phyloP scores from a whole-genome alignment of 495 filamentous ascomycete species.

The Hypoxylon lienhwacheense region DNA sequence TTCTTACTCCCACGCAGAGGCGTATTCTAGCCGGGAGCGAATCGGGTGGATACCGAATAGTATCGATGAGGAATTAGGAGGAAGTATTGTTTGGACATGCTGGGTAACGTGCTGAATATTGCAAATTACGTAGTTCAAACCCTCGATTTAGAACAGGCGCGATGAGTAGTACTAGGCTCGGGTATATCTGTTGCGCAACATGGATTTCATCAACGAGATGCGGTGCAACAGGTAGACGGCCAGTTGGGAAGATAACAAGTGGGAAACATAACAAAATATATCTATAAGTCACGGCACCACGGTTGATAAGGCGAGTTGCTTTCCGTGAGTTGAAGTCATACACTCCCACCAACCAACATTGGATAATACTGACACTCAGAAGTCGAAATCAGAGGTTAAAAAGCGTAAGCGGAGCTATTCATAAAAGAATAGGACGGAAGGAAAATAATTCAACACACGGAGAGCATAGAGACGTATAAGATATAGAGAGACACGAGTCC shows the following conservation, averaged over 20 bases:
- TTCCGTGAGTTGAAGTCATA: neutral
- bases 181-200: slow-evolving; percentile 11
- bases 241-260: neutral
- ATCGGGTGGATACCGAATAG: slow-evolving; percentile 7
- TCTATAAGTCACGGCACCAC: neutral
- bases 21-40: neutral
- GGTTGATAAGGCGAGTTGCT: neutral
- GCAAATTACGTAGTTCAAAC: slow-evolving; percentile 2
- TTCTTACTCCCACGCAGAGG: neutral
- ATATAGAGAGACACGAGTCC: no score
- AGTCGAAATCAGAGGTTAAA: neutral
- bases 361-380: neutral
- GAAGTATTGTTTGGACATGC: slow-evolving; percentile 7
- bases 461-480: no score
- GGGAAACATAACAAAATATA: neutral
- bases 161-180: slow-evolving; percentile 1
- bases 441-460: no score
- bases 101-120: slow-evolving; percentile 1
- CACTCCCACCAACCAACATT: neutral
- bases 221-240: neutral
- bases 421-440: no score
- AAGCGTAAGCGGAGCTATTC: no score
- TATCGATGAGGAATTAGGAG: neutral
- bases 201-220: neutral
- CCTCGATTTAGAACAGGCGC: neutral